Evolutionary conservation across 306 rosid genomes (phyloP).

Genomic region (Rubus parviflorus): DNA sequence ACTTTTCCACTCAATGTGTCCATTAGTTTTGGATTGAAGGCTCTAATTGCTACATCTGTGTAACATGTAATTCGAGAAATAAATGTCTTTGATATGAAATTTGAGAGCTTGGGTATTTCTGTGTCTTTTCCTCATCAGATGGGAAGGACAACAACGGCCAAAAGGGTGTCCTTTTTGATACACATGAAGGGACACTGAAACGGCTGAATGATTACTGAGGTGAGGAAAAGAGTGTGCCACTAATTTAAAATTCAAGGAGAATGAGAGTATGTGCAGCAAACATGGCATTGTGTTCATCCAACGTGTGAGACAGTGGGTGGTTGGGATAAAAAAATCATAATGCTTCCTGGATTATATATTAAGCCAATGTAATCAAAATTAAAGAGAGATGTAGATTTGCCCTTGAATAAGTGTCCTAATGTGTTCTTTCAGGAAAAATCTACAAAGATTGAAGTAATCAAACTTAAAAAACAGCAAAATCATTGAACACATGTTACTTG

Average conservation of each 20-base stretch:
- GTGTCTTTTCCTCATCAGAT: neutral
- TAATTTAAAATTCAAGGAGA: slow-evolving; percentile 13
- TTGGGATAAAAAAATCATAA: neutral
- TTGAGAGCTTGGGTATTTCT: neutral
- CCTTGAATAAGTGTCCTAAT: neutral
- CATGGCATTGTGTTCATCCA: slow-evolving; percentile 9
- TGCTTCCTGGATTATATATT: neutral
- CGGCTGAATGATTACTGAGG: slow-evolving; percentile 43
- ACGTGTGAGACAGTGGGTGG: slow-evolving; percentile 20
- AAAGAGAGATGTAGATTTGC: neutral
- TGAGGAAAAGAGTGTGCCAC: slow-evolving; percentile 39
- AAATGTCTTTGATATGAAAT: neutral
- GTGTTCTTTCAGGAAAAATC: no score
- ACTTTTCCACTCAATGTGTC: no score
- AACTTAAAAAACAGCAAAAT: no score
- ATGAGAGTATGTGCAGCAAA: slow-evolving; percentile 8
- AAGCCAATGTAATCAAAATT: neutral
- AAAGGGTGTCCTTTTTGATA: slow-evolving; percentile 31
- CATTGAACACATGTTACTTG: no score
- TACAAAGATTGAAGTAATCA: no score
- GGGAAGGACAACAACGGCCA: slow-evolving; percentile 18
- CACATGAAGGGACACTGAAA: slow-evolving; percentile 28
- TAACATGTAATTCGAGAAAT: no score
- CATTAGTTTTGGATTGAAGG: no score
- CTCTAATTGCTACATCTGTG: no score